Conservation (phyloP, 2,329 filamentous ascomycete genomes). For the Sporothrix pallida region DNA sequence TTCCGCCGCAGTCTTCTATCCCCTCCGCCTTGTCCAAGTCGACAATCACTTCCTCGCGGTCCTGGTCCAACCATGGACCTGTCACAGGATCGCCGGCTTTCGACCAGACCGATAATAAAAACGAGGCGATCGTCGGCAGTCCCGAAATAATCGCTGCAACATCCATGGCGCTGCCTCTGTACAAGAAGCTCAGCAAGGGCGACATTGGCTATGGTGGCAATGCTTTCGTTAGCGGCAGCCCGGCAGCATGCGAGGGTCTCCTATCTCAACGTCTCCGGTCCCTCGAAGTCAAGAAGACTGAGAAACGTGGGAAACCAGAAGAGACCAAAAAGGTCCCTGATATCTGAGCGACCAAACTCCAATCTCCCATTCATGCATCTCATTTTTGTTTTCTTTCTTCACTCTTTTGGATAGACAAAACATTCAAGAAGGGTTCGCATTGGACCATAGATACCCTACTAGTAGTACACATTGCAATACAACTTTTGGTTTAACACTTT, state of each 20-base stretch:
- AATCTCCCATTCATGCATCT: not conserved
- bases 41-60: not conserved
- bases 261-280: constrained; percentile 72
- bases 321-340: not conserved
- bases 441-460: constrained; percentile 23
- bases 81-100: constrained; percentile 60
- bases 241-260: constrained; percentile 65
- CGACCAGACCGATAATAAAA: constrained; percentile 43
- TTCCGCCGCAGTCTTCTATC: not conserved
- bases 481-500: not conserved
- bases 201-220: constrained; percentile 68
- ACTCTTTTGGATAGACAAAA: constrained; percentile 7
- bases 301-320: not conserved
- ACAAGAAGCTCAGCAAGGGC: constrained; percentile 72
- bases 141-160: no score
- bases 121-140: not conserved
- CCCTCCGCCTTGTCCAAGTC: constrained; percentile 37
- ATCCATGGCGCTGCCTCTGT: constrained; percentile 44
- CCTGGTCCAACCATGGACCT: constrained; percentile 41
- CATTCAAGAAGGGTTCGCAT: not conserved
- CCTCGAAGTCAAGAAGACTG: constrained; percentile 56
- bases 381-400: not conserved
- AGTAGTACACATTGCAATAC: not conserved
- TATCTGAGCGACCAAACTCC: not conserved
- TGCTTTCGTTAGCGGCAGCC: constrained; percentile 48